phyloP scores from a whole-genome alignment of 306 rosid species.

The Fragaria vesca region DNA sequence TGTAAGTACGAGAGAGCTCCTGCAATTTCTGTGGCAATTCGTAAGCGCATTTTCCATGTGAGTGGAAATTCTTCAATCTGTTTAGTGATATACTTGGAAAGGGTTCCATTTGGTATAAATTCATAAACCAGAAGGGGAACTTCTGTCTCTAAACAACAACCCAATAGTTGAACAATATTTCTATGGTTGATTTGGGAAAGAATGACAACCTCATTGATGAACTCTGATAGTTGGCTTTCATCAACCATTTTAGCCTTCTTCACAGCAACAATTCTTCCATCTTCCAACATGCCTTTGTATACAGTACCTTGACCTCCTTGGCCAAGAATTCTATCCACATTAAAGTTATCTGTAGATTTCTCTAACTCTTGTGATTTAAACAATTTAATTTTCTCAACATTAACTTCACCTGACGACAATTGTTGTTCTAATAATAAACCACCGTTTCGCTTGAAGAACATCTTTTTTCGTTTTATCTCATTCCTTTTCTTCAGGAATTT shows the following conservation, averaged over 20 bases:
- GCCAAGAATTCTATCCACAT: too few relatives aligned
- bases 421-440: not conserved
- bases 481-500: not conserved
- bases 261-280: slow-evolving; percentile 17
- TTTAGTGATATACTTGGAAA: not conserved
- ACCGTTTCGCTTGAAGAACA: slow-evolving; percentile 5
- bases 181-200: not conserved
- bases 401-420: too few relatives aligned
- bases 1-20: slow-evolving; percentile 23
- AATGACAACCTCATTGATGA: not conserved
- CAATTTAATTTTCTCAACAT: too few relatives aligned
- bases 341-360: too few relatives aligned
- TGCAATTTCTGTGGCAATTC: slow-evolving; percentile 14
- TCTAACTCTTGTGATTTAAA: too few relatives aligned
- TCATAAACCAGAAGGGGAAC: slow-evolving; percentile 10
- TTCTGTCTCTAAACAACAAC: slow-evolving; percentile 1
- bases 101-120: slow-evolving; percentile 5
- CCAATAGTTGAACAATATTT: not conserved
- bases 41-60: slow-evolving; percentile 17
- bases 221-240: not conserved
- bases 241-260: slow-evolving; percentile 16
- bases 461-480: not conserved
- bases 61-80: not conserved
- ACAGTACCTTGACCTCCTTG: too few relatives aligned
- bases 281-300: not conserved